Conservation (phyloP, 2,329 filamentous ascomycete species). For the Epichloe amarillans region DNA sequence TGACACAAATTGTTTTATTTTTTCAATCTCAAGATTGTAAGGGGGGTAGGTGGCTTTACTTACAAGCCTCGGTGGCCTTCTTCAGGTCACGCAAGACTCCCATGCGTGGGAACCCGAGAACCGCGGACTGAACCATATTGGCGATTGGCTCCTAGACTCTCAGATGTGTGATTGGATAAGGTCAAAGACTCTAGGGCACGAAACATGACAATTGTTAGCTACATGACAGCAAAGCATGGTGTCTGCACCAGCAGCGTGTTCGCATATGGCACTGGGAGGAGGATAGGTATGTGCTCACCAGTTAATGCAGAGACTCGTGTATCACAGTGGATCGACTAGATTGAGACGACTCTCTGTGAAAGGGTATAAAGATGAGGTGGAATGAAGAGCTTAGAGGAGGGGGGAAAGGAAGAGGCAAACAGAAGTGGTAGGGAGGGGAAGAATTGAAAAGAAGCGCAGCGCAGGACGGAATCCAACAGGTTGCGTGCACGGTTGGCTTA, state of each 20-base stretch:
- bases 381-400: not conserved
- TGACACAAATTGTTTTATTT: not conserved
- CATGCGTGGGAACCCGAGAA: slow-evolving; percentile 99
- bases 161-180: slow-evolving; percentile 4
- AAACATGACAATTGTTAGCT: not conserved
- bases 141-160: slow-evolving; percentile 16
- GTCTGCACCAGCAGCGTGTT: not conserved
- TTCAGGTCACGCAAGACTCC: slow-evolving; percentile 97
- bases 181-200: slow-evolving; percentile 1
- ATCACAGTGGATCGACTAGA: slow-evolving; percentile 5
- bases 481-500: not conserved
- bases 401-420: slow-evolving; percentile 9
- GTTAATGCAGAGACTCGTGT: slow-evolving; percentile 4
- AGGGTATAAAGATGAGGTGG: not conserved
- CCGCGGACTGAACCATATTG: slow-evolving; percentile 54
- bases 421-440: slow-evolving; percentile 11
- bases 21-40: not conserved
- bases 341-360: slow-evolving; percentile 3
- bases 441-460: slow-evolving; percentile 5
- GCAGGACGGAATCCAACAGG: slow-evolving; percentile 4
- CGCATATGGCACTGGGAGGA: not conserved
- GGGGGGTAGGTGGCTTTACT: slow-evolving; percentile 16
- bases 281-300: slow-evolving; percentile 1
- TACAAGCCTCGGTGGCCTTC: slow-evolving; percentile 95
- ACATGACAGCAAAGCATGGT: slow-evolving; percentile 1